Base-by-base conservation (phyloP, 805 yeast genomes). In the Nakazawaea laoshanensis region DNA sequence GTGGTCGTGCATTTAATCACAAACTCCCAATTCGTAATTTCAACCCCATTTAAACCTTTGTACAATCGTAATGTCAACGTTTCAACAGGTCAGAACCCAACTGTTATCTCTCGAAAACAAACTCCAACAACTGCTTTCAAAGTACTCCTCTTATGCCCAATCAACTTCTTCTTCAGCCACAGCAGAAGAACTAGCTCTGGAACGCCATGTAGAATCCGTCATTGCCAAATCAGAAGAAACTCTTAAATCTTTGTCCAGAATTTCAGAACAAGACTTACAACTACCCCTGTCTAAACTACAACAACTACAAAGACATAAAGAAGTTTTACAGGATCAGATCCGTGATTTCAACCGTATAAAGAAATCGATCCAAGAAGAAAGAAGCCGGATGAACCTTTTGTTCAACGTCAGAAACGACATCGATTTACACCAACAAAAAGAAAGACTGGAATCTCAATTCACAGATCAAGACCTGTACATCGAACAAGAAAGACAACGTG, bases 251-350 rank as follows among this genome's bases (percentile, higher is more conserved):
- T 50, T 82, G 42, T 60, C 65, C 31, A 59, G 77, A 21, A 62
- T 75, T 8, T 58, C 74, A 13, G 84, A 82, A 29, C 57, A 70
- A 1, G 77, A 67, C 36, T 61, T 70, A 19, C 55, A 65, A 11
- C 67, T 81, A 6, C 68, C 88, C 4, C 71, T 92, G 1, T 72
- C 92, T 1, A 82, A 82, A 52, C 54, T 77, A 27, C 89, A 82
- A 47, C 97, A 88, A 52, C 57, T 87, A 29, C 74, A 79, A 38
- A 74, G 96, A 40, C 95, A 86, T 52, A 74, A 71, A 45, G 95
- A 86, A 53, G 67, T 72, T 10, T 61, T 85, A 19, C 70, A 63
- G 37, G 94, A 86, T 36, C 88, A 84, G 55, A 64, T 70, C 55
- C 53, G 63, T 33, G 81, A 77, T 40, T 81, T 72, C 46, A 56